A percentile compares a stretch with the other conserved stretches of the same genome.
phyloP scores from a whole-genome alignment of 805 yeast species.

The Saturnispora quitensis region DNA sequence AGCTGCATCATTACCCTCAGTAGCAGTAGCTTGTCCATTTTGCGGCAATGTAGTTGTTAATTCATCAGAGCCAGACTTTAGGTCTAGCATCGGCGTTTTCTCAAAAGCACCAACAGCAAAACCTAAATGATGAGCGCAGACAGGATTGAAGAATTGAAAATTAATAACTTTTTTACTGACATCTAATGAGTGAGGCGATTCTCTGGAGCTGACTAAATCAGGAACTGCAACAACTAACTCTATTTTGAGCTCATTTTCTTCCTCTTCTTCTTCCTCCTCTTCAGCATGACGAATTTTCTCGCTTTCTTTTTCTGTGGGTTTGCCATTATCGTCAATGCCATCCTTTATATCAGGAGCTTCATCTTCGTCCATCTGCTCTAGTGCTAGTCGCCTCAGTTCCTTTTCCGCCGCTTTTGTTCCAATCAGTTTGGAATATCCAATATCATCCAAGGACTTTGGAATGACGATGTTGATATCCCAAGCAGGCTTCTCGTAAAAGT shows the following conservation, averaged over 20 bases:
- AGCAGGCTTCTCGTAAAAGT: constrained; percentile 76
- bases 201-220: constrained; percentile 56
- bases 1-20: constrained; percentile 18
- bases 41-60: constrained; percentile 14
- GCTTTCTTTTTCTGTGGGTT: constrained; percentile 22
- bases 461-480: constrained; percentile 88
- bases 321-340: constrained; percentile 28
- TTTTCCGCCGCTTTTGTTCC: constrained; percentile 31
- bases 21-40: constrained; percentile 22
- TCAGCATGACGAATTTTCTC: constrained; percentile 11
- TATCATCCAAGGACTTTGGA: constrained; percentile 70
- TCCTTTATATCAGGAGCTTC: constrained; percentile 18
- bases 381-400: constrained; percentile 21
- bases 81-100: constrained; percentile 43
- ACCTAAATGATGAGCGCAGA: constrained; percentile 89
- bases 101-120: constrained; percentile 91
- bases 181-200: constrained; percentile 69
- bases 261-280: constrained; percentile 32
- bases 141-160: constrained; percentile 75
- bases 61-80: constrained; percentile 26
- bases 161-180: constrained; percentile 63
- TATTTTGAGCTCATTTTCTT: constrained; percentile 33
- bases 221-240: constrained; percentile 65
- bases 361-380: constrained; percentile 29
- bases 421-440: constrained; percentile 40